Evolutionary conservation across 768 basidiomycete genomes (phyloP).

Genomic region (Mycena rebaudengoi): DNA sequence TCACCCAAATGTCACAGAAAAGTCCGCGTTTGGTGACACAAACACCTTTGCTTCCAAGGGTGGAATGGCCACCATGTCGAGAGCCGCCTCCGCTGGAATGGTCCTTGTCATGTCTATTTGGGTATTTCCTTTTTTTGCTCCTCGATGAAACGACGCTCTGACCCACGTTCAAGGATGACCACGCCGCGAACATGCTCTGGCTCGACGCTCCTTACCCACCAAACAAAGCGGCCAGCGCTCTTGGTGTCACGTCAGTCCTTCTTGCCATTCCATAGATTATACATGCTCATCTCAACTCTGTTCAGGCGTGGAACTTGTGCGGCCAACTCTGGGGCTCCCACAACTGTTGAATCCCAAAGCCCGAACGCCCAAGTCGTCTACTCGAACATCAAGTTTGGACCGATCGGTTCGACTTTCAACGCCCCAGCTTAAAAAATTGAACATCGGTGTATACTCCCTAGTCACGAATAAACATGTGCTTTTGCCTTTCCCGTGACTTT

Average conservation of each 20-base stretch:
- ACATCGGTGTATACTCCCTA: too few species aligned
- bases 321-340: conserved; percentile 12
- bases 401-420: conserved; percentile 11
- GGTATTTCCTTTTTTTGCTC: conserved; percentile 6
- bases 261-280: not conserved
- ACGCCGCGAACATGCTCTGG: conserved; percentile 15
- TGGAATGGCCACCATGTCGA: conserved; percentile 33
- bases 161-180: conserved; percentile 13
- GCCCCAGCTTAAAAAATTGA: conserved; percentile 10
- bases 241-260: conserved; percentile 20
- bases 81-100: conserved; percentile 10
- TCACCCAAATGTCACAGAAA: conserved; percentile 22
- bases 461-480: too few species aligned
- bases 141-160: conserved; percentile 7
- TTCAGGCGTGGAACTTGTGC: conserved; percentile 23
- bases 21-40: conserved; percentile 45
- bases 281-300: conserved; percentile 2
- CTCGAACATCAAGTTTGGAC: conserved; percentile 20
- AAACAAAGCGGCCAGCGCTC: conserved; percentile 8
- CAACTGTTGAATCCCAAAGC: not conserved
- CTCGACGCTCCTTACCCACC: conserved; percentile 20
- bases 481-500: too few species aligned
- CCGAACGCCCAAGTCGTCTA: conserved; percentile 16
- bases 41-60: conserved; percentile 45
- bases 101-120: conserved; percentile 15